phyloP scores from a whole-genome alignment of 257 asterid genomes.

The Paulownia fortunei region DNA sequence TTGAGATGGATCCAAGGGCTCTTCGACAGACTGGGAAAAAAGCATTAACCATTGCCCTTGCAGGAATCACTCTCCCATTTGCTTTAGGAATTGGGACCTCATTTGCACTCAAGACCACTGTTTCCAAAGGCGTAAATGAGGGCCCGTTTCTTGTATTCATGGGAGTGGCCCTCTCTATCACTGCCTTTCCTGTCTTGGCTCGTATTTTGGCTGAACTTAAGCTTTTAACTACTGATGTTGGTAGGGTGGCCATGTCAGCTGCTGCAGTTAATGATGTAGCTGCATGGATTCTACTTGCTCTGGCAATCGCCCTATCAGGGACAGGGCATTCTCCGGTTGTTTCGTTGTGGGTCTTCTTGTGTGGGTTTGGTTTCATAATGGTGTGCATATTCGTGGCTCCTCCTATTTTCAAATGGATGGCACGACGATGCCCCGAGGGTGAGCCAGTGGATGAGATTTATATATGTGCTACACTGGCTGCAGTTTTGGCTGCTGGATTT shows the following conservation, averaged over 20 bases:
- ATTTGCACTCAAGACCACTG: conserved; percentile 52
- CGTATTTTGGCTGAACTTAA: conserved; percentile 87
- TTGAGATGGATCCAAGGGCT: conserved; percentile 63
- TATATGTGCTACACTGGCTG: conserved; percentile 64
- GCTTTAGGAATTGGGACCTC: conserved; percentile 80
- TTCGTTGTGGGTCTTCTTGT: conserved; percentile 71
- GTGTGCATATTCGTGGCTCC: conserved; percentile 49
- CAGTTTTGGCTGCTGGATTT: conserved; percentile 72
- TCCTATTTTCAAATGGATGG: conserved; percentile 70
- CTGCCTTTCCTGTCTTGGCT: conserved; percentile 86
- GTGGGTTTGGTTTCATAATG: conserved; percentile 58
- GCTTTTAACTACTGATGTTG: conserved; percentile 81
- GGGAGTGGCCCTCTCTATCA: conserved; percentile 91
- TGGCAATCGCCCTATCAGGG: conserved; percentile 77
- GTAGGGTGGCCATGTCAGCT: conserved; percentile 81
- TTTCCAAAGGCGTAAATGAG: conserved; percentile 47
- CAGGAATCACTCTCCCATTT: conserved; percentile 76
- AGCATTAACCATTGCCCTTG: conserved; percentile 72
- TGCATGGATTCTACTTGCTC: conserved; percentile 81
- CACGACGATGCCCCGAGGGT: conserved; percentile 62
- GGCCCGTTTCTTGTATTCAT: conserved; percentile 71
- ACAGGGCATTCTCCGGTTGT: conserved; percentile 56
- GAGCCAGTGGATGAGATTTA: conserved; percentile 74
- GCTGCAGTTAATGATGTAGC: conserved; percentile 89
- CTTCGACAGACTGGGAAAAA: conserved; percentile 61